Evolutionary conservation across 495 filamentous ascomycete genomes (phyloP), one percentile per base, ranked within the genome.

Genomic region (Podospora anserina): DNA sequence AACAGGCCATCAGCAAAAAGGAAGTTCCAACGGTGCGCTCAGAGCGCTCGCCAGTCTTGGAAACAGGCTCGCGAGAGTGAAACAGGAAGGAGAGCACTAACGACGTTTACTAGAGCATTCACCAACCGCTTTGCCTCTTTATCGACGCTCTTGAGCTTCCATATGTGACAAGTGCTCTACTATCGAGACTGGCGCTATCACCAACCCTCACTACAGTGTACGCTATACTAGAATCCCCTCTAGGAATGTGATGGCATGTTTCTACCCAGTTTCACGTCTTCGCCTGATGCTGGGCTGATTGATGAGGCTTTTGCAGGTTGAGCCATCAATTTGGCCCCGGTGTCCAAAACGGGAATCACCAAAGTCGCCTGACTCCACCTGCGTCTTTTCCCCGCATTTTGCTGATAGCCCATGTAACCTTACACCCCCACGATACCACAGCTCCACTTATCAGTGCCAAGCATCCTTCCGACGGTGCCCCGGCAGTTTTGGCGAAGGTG

Each of bases 291-390:
- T 59, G 19, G 56, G 26, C 26, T 23, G 26, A 59, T 23, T 23
- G 26, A 59, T 23, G 19, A 9, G 56, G 56, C 56, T 9, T 23
- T 23, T 20, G 56, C 23, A 23, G 19, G 11, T 23, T 20, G 56
- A 5, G 56, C 18, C 5, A 59, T 23, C 56, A 59, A 23, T 59
- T 23, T 59, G 59, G 39, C 15, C 27, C 30, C 59, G 59, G 59
- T 61, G 30, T 61, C 59, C 59, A 61, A 61, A 61, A 61, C 59
- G 59, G 59, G 56, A 7, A 20, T 58, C 6, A 58, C 26, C 59
- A 61, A 61, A 30, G 59, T 61, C 59, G 30, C 59, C 59, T 61
- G 59, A 61, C 59, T 11, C 59, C 59, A 61, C 59, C 27, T 28
- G 56, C 23, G 6, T 58, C 56, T 58, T 20, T 49, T 49, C 39